phyloP scores from a whole-genome alignment of 2,329 filamentous ascomycete species.

The Acarospora socialis region DNA sequence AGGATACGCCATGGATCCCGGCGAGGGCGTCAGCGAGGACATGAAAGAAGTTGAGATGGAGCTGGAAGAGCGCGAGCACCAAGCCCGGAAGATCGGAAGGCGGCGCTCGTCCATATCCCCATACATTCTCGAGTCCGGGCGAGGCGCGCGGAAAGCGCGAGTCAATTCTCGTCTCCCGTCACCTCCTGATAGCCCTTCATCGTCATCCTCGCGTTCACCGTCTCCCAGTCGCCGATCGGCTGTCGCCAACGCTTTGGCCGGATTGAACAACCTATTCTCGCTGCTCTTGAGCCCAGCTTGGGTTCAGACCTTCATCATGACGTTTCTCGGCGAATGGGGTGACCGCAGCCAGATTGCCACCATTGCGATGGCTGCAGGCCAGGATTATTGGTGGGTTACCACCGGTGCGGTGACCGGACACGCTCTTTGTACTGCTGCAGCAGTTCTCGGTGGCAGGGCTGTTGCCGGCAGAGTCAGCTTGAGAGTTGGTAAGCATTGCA shows the following conservation, averaged over 20 bases:
- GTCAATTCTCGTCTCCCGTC: slow-evolving; percentile 61
- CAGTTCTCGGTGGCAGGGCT: slow-evolving; percentile 81
- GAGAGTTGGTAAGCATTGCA: slow-evolving; percentile 88
- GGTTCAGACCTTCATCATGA: slow-evolving; percentile 99
- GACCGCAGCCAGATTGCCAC: slow-evolving; percentile 96
- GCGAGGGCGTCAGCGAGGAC: slow-evolving; percentile 88
- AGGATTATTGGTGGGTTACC: slow-evolving; percentile 99
- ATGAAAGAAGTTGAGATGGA: slow-evolving; percentile 96
- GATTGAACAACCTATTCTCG: slow-evolving; percentile 73
- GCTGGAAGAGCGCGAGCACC: slow-evolving; percentile 80
- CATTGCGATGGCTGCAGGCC: slow-evolving; percentile 94
- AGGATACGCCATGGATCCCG: slow-evolving; percentile 72
- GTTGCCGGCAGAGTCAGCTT: slow-evolving; percentile 90
- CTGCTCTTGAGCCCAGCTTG: slow-evolving; percentile 86
- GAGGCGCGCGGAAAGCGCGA: slow-evolving; percentile 52
- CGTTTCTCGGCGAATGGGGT: slow-evolving; percentile 95
- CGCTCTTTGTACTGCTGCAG: slow-evolving; percentile 75
- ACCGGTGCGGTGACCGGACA: slow-evolving; percentile 77
- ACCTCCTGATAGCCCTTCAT: slow-evolving; percentile 64
- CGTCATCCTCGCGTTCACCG: slow-evolving; percentile 51
- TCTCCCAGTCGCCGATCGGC: slow-evolving; percentile 34
- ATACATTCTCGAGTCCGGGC: slow-evolving; percentile 67
- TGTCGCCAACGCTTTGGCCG: slow-evolving; percentile 37
- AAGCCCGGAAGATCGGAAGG: slow-evolving; percentile 50
- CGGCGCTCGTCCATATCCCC: slow-evolving; percentile 58